These are phyloP conservation scores for Balamuthia mandrillaris DNA, from an alignment of 208 protist genomes.

Conservation along the genomic window DNA sequence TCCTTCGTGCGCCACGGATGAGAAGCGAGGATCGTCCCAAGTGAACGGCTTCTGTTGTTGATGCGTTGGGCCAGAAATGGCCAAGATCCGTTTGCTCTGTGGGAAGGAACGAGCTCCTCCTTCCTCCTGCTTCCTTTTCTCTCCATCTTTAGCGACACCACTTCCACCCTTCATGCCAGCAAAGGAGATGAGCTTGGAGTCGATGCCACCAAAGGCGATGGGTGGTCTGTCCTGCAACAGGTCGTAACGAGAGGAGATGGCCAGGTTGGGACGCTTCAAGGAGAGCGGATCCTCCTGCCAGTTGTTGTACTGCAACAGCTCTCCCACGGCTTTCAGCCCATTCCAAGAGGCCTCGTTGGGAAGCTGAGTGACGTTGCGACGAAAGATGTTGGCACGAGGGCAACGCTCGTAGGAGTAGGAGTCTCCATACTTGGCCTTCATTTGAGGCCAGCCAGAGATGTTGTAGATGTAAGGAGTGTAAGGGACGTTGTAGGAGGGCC, in stretches of 20 bases:
- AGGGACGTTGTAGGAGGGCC: conserved; percentile 63
- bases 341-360: no score
- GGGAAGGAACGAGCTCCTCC: no score
- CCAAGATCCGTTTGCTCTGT: no score
- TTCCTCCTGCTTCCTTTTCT: no score
- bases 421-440: conserved; percentile 17
- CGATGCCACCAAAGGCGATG: conserved; percentile 58
- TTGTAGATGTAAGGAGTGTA: conserved; percentile 50
- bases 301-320: conserved; percentile 67
- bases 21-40: background rate
- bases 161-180: no score
- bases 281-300: conserved; percentile 73
- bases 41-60: conserved; percentile 37
- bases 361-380: no score
- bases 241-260: conserved; percentile 64
- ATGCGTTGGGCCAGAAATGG: conserved; percentile 41
- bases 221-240: conserved; percentile 8
- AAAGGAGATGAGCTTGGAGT: conserved; percentile 58
- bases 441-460: conserved; percentile 31
- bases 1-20: conserved; percentile 5
- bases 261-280: conserved; percentile 27
- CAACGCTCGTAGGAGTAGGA: conserved; percentile 2
- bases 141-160: no score
- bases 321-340: conserved; percentile 51
- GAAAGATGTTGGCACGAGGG: conserved; percentile 58